A percentile compares a stretch with the other conserved stretches of the same genome.
phyloP scores from a whole-genome alignment of 352 stramenopile genomes.

The Phytopythium mirpurense region DNA sequence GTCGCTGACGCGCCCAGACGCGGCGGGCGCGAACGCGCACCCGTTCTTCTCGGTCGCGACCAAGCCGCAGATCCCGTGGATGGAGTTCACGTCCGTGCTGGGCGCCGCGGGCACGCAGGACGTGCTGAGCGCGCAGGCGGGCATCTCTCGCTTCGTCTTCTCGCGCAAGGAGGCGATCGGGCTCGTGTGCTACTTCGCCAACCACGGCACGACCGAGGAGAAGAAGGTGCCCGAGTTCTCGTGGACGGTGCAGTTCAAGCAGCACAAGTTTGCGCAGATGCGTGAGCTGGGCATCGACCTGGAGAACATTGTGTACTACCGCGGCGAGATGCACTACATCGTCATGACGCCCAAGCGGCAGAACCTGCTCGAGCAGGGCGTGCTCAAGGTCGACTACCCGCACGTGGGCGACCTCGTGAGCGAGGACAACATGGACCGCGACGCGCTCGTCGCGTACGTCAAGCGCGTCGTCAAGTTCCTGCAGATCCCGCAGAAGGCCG shows the following conservation, averaged over 20 bases:
- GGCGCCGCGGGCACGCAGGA: slow-evolving; percentile 67
- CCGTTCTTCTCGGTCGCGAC: slow-evolving; percentile 68
- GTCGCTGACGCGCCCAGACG: slow-evolving; percentile 41
- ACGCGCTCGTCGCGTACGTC: slow-evolving; percentile 55
- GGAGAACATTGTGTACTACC: slow-evolving; percentile 86
- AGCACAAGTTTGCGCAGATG: slow-evolving; percentile 80
- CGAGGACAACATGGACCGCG: slow-evolving; percentile 64
- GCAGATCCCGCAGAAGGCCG: slow-evolving; percentile 59
- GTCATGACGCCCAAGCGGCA: slow-evolving; percentile 79
- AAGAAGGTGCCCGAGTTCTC: slow-evolving; percentile 79
- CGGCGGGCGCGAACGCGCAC: slow-evolving; percentile 45
- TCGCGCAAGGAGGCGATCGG: slow-evolving; percentile 77
- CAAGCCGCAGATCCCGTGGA: slow-evolving; percentile 74
- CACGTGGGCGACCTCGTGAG: slow-evolving; percentile 54
- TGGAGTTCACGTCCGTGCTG: slow-evolving; percentile 69
- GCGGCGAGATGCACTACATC: slow-evolving; percentile 82
- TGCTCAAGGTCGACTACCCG: slow-evolving; percentile 64
- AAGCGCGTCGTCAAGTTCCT: slow-evolving; percentile 66
- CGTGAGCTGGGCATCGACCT: slow-evolving; percentile 64
- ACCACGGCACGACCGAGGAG: slow-evolving; percentile 63
- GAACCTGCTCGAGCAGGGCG: slow-evolving; percentile 70
- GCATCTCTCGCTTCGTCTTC: slow-evolving; percentile 77
- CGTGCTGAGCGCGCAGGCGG: slow-evolving; percentile 47
- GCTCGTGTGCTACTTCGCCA: slow-evolving; percentile 80
- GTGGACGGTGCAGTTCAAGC: slow-evolving; percentile 85